Evolutionary conservation across 1,284 basidiomycete genomes (phyloP).

Genomic region (Rhodotorula glutinis): DNA sequence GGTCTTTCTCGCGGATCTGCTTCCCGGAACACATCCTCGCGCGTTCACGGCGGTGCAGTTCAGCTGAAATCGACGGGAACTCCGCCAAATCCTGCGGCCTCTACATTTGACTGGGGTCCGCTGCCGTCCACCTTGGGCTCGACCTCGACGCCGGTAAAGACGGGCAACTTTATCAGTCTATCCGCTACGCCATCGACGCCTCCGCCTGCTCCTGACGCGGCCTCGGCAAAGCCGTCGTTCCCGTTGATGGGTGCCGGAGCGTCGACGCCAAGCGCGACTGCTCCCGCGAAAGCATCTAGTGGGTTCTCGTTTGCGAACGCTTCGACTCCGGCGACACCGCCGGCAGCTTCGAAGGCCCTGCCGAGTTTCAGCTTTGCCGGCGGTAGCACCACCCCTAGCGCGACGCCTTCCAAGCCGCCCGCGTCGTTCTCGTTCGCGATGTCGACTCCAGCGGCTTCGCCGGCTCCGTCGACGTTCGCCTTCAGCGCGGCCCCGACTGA

Average conservation of each 20-base stretch:
- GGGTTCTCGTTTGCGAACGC: not conserved
- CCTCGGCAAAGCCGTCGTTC: not conserved
- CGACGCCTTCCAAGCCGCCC: constrained; percentile 3
- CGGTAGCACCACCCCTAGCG: not conserved
- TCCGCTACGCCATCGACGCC: not conserved
- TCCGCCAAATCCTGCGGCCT: not conserved
- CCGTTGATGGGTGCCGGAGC: not conserved
- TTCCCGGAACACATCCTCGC: constrained; percentile 1
- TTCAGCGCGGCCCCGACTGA: no score
- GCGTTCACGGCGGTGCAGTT: constrained; percentile 20
- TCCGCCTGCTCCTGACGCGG: not conserved
- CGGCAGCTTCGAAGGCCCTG: not conserved
- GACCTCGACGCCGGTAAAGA: not conserved
- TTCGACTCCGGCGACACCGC: not conserved
- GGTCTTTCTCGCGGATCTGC: constrained; percentile 9
- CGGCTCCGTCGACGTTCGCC: no score
- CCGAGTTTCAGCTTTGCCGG: constrained; percentile 4
- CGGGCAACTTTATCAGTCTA: not conserved
- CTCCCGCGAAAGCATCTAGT: not conserved
- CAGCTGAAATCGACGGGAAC: constrained; percentile 16
- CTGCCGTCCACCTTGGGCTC: constrained; percentile 4
- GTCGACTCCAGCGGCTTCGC: not conserved
- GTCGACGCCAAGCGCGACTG: not conserved
- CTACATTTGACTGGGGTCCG: constrained; percentile 30
- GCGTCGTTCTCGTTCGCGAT: constrained; percentile 10